Base-by-base conservation (phyloP, 768 basidiomycete genomes). In the Boletus fagicola region DNA sequence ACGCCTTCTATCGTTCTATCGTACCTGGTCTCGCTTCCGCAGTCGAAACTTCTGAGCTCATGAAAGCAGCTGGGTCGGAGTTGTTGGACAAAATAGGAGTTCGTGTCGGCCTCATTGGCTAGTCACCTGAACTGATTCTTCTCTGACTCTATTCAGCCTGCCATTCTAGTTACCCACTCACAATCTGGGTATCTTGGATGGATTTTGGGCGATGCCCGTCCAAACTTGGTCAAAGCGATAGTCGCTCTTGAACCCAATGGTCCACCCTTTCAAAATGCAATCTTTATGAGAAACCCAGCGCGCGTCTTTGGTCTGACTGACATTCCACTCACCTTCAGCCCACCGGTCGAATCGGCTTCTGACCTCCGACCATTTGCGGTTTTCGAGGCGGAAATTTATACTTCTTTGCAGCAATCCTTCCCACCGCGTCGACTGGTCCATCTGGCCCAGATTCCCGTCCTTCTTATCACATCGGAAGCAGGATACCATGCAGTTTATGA, bases 401-500 rank as follows among this genome's bases (percentile, higher is more conserved):
- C 75, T 35, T 80, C 76, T 49, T 73, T 77, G 53, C 71, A 77
- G 55, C 81, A 82, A 62, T 64, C 71, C 6, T 59, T 66, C 0
- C 81, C 81, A 2, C 71, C 79, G 5, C 71, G 78, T 38, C 72
- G 69, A 58, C 65, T 82, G 10, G 64, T 67, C n/a, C 77, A 80
- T 59, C 68, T 83, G 22, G 64, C 65, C 15, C 65, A 72, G 18
- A 71, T 80, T 8, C 81, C 80, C 1, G 76, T 82, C 31, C 66
- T 82, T 16, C 58, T 81, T 12, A 71, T 83, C 53, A 81, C 81
- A 1, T 77, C 79, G 0, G 78, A 83, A 58, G 68, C 80, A 16
- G 75, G 81, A 46, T 83, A 78, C 53, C 81, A 83, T 57, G 69
- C 78, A 0, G 69, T 79, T 12, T 83, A 81, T 60, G 81, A 83